phyloP scores from a whole-genome alignment of 495 filamentous ascomycete genomes.

The Penicillium flavigenum region DNA sequence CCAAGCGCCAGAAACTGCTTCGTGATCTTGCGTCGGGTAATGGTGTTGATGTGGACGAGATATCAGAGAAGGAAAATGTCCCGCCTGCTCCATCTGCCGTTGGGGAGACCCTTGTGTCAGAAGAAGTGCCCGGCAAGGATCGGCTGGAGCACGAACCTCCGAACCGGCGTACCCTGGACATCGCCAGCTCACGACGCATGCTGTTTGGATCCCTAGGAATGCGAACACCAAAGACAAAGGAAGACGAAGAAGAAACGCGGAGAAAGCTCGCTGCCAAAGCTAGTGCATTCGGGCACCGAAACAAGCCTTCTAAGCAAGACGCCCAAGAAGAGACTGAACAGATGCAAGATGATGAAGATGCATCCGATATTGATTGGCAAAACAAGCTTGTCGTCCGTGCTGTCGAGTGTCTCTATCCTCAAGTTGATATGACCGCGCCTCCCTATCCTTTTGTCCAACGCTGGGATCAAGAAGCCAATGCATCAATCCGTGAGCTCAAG shows the following conservation, averaged over 20 bases:
- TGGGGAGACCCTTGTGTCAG: slow-evolving; percentile 7
- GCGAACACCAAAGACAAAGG: slow-evolving; percentile 62
- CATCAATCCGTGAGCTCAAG: slow-evolving; percentile 39
- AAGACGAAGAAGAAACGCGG: slow-evolving; percentile 63
- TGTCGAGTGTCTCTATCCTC: slow-evolving; percentile 78
- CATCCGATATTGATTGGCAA: slow-evolving; percentile 59
- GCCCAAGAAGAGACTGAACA: slow-evolving; percentile 17
- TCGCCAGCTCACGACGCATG: slow-evolving; percentile 63
- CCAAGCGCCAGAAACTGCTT: slow-evolving; percentile 52
- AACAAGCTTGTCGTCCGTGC: slow-evolving; percentile 69
- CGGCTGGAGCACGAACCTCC: slow-evolving; percentile 21
- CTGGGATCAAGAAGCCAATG: slow-evolving; percentile 77
- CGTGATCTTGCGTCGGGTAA: slow-evolving; percentile 47
- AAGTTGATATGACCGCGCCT: slow-evolving; percentile 71
- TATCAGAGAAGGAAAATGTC: slow-evolving; percentile 39
- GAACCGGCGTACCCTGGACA: slow-evolving; percentile 54
- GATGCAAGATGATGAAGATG: slow-evolving; percentile 30
- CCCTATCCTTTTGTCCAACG: slow-evolving; percentile 88
- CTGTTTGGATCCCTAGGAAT: slow-evolving; percentile 74
- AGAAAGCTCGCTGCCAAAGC: slow-evolving; percentile 49
- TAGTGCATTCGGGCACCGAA: slow-evolving; percentile 26
- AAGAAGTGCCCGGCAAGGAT: slow-evolving; percentile 11
- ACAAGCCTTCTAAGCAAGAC: slow-evolving; percentile 7
- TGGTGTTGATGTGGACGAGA: slow-evolving; percentile 47
- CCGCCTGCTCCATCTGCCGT: slow-evolving; percentile 20